Evolutionary conservation across 768 basidiomycete genomes (phyloP).

Genomic region (Lactifluus pinguis): DNA sequence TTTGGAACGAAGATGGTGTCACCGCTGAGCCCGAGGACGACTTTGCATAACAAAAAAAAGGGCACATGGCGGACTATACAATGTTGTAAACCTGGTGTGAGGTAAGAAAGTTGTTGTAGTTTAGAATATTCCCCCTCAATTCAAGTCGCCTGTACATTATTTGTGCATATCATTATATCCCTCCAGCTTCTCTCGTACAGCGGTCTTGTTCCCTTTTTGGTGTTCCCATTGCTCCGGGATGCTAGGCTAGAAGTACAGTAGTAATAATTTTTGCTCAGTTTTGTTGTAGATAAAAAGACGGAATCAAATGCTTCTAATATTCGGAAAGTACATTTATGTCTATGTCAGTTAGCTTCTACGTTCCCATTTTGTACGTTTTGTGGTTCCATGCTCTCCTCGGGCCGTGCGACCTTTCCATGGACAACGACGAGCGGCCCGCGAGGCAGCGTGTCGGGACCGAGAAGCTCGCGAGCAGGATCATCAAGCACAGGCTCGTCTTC

Average conservation of each 20-base stretch:
- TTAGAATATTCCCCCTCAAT: not conserved
- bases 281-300: not conserved
- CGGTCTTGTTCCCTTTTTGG: not conserved
- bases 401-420: slow-evolving; percentile 4
- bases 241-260: not conserved
- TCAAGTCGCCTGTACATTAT: not conserved
- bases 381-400: not conserved
- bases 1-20: slow-evolving; percentile 78
- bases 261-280: not conserved
- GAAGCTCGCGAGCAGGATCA: too few species aligned
- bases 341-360: not conserved
- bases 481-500: too few species aligned
- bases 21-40: slow-evolving; percentile 46
- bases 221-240: not conserved
- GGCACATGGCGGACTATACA: not conserved
- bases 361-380: not conserved
- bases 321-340: not conserved
- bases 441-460: too few species aligned
- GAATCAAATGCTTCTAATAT: not conserved
- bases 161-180: slow-evolving; percentile 19
- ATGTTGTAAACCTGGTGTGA: not conserved
- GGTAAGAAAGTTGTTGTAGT: not conserved
- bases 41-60: slow-evolving; percentile 7
- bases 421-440: too few species aligned
- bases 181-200: not conserved